phyloP scores from a whole-genome alignment of 805 yeast species.

The Kluyveromyces lactis region DNA sequence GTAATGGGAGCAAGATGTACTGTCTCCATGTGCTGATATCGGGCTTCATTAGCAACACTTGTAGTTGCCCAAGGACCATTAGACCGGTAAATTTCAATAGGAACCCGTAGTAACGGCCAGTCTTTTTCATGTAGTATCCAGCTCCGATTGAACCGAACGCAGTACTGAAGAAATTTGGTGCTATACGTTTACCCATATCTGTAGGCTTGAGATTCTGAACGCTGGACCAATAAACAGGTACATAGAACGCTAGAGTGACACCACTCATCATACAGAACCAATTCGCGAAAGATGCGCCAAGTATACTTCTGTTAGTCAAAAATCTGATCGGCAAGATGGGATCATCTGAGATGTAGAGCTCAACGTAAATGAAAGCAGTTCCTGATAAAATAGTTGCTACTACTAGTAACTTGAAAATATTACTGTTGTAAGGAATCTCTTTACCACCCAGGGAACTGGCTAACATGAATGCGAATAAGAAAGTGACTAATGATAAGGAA shows the following conservation, averaged over 20 bases:
- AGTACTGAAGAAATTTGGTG: constrained; percentile 53
- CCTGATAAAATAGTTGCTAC: constrained; percentile 27
- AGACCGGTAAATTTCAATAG: constrained; percentile 35
- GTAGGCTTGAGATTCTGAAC: constrained; percentile 47
- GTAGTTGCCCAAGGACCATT: constrained; percentile 38
- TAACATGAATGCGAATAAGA: constrained; percentile 38
- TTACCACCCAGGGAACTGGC: constrained; percentile 50
- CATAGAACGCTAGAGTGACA: constrained; percentile 41
- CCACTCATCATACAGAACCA: constrained; percentile 39
- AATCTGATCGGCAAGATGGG: constrained; percentile 58
- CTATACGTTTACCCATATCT: constrained; percentile 48
- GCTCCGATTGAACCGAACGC: constrained; percentile 55
- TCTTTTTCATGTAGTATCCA: constrained; percentile 54
- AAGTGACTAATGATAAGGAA: constrained; percentile 36
- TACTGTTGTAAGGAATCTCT: constrained; percentile 34
- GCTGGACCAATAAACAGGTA: constrained; percentile 53
- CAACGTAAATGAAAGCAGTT: constrained; percentile 35
- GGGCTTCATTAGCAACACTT: constrained; percentile 29
- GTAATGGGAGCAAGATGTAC: constrained; percentile 36
- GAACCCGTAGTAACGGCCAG: constrained; percentile 51
- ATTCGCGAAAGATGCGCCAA: constrained; percentile 56
- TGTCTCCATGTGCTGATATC: constrained; percentile 34
- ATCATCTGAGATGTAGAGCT: constrained; percentile 36
- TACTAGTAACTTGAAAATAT: constrained; percentile 15
- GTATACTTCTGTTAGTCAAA: constrained; percentile 48